A percentile compares a stretch with the other conserved stretches of the same genome.
These are phyloP conservation scores for Ceratorhiza oryzae-sativae DNA, from an alignment of 1,284 basidiomycete species.

Conservation along the genomic window DNA sequence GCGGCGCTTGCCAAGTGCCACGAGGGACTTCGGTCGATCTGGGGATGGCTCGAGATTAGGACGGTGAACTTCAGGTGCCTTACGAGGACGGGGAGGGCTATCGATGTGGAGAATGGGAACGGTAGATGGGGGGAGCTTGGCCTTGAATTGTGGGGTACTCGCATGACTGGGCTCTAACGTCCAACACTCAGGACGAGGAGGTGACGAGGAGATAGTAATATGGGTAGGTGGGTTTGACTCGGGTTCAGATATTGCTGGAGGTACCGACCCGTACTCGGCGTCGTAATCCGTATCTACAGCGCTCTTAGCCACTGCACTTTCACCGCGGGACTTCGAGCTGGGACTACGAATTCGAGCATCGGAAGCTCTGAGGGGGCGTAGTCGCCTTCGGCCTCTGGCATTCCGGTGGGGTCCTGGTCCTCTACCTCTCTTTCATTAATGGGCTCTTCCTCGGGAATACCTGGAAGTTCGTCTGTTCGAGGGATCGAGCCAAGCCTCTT, in stretches of 20 bases:
- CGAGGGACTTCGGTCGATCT: conserved; percentile 1
- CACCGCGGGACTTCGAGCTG: not conserved
- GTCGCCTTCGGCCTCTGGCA: not conserved
- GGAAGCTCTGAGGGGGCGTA: not conserved
- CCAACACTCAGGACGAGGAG: not conserved
- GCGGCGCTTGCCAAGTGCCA: conserved; percentile 1
- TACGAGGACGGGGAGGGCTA: not conserved
- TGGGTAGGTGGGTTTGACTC: not conserved
- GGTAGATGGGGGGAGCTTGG: not conserved
- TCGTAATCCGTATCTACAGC: conserved; percentile 14
- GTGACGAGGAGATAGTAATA: not conserved
- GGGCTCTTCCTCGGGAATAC: not conserved
- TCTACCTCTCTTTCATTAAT: not conserved
- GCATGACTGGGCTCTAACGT: not conserved
- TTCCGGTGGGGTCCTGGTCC: not conserved
- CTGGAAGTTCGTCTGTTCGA: not conserved
- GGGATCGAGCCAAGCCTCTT: too few species aligned
- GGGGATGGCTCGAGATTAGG: not conserved
- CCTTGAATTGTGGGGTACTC: conserved; percentile 14
- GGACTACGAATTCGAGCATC: not conserved
- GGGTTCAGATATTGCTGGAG: not conserved
- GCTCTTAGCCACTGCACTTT: not conserved
- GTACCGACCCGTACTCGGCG: conserved; percentile 28
- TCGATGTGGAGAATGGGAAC: not conserved
- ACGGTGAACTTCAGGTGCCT: not conserved